These are phyloP conservation scores for Leccinum truebloodii DNA, from an alignment of 768 basidiomycete species.

Conservation along the genomic window DNA sequence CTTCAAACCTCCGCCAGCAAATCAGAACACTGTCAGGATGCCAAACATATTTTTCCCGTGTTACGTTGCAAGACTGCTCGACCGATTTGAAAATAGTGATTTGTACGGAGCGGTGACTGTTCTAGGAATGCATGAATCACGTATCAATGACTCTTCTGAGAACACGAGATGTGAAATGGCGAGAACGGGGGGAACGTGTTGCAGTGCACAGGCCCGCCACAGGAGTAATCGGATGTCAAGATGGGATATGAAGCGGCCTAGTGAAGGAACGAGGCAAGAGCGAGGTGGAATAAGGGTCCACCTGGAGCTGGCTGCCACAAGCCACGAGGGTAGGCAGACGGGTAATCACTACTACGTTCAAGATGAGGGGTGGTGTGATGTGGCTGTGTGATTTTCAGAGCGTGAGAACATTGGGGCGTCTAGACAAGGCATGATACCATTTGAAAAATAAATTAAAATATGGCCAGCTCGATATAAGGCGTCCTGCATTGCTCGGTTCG, in stretches of 20 bases:
- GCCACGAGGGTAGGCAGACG: neutral
- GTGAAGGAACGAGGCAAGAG: conserved; percentile 13
- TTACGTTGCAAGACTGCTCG: neutral
- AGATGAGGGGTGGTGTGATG: conserved; percentile 9
- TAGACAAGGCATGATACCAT: conserved; percentile 26
- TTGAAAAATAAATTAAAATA: conserved; percentile 21
- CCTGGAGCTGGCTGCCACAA: neutral
- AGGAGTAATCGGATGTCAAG: conserved; percentile 4
- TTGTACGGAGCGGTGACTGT: neutral
- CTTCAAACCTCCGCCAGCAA: neutral
- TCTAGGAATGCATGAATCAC: neutral
- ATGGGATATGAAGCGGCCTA: conserved; percentile 14
- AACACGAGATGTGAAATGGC: neutral
- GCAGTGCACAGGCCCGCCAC: neutral
- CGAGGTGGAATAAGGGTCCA: conserved; percentile 11
- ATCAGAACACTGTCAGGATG: neutral
- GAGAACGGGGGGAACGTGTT: conserved; percentile 16
- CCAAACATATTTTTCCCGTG: neutral
- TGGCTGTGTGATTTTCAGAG: conserved; percentile 32
- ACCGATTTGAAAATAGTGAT: neutral
- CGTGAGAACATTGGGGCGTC: conserved; percentile 33
- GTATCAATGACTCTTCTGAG: neutral
- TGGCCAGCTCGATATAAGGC: conserved; percentile 18
- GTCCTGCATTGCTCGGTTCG: neutral
- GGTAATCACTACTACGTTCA: neutral